Base-by-base conservation (phyloP, 2,329 filamentous ascomycete genomes). In the Claviceps citrina region DNA sequence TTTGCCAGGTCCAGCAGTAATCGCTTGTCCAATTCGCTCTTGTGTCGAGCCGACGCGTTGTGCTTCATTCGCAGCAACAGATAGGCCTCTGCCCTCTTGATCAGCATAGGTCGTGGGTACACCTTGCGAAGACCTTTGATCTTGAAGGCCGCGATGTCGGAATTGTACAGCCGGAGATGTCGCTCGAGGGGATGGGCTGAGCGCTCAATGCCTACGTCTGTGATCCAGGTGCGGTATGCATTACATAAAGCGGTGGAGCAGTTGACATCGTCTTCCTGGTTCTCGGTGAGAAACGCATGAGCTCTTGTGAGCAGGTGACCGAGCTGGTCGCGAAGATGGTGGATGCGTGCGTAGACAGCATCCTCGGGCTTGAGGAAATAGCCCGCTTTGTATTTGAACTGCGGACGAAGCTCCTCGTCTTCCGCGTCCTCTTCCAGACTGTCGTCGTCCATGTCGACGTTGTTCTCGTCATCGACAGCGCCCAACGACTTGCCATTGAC, bases 191-290 rank as follows among this genome's bases (percentile, higher is more conserved):
- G 84, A 56, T 95, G 91, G 0, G 91, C 89, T 15, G 89, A 95
- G 44, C 89, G 74, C 61, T 98, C 91, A 44, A 95, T 93, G 15
- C 93, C 91, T 31, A 98, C 87, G 53, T 98, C 91, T 1, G 93
- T 86, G 52, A 98, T 96, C 86, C 87, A 98, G 7, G 84, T 91
- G 32, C 85, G 73, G 57, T 95, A 98, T 1, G 89, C 84, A 18
- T 82, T 82, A 60, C 94, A 98, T 2, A 98, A 63, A 1, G 87
- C 78, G 19, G 86, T 94, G 62, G 98, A 98, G 60, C 86, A 95
- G 13, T 83, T 78, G 1, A 98, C 91, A 55, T 98, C 91, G 54
- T 98, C 91, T 56, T 96, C 84, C 55, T 94, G 87, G 44, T 89
- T 78, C 45, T 76, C 65, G 15, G 76, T 79, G 43, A 98, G 65